These are phyloP conservation scores for Colletotrichum salicis DNA, from an alignment of 2,329 filamentous ascomycete genomes.

Conservation along the genomic window DNA sequence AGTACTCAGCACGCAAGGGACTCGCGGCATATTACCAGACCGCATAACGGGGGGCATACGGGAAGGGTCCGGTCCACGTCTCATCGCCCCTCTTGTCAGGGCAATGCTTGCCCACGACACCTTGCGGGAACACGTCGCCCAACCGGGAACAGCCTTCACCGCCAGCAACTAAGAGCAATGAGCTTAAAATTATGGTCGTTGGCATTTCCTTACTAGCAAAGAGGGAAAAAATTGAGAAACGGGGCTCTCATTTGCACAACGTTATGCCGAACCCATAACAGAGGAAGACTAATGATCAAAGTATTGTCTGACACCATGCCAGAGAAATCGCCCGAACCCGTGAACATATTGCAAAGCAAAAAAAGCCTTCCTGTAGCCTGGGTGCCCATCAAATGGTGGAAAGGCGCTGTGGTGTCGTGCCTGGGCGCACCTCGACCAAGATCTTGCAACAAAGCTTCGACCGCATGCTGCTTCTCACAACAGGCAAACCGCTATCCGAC, in stretches of 20 bases:
- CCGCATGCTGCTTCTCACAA: not conserved
- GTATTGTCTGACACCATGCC: not conserved
- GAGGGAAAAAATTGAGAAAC: constrained; percentile 3
- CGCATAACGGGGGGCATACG: constrained; percentile 8
- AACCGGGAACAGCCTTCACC: not conserved
- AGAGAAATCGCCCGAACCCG: not conserved
- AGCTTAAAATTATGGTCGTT: constrained; percentile 25
- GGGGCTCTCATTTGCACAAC: constrained; percentile 3
- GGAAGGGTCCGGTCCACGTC: constrained; percentile 19
- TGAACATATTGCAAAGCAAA: not conserved
- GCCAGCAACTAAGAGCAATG: constrained; percentile 8
- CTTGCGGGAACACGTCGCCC: constrained; percentile 22
- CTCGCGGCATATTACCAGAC: not conserved
- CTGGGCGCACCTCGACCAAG: constrained; percentile 17
- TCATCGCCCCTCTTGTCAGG: constrained; percentile 4
- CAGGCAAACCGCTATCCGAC: not conserved
- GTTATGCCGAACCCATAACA: not conserved
- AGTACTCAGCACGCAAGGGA: not conserved
- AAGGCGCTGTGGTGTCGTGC: not conserved
- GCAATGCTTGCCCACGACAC: constrained; percentile 18
- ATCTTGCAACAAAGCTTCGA: constrained; percentile 26
- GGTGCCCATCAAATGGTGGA: not conserved
- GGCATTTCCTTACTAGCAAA: not conserved
- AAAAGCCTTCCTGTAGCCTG: not conserved
- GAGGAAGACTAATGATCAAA: not conserved